Conservation (phyloP, 2,329 filamentous ascomycete species). For the Teratosphaeria pseudoeucalypti region DNA sequence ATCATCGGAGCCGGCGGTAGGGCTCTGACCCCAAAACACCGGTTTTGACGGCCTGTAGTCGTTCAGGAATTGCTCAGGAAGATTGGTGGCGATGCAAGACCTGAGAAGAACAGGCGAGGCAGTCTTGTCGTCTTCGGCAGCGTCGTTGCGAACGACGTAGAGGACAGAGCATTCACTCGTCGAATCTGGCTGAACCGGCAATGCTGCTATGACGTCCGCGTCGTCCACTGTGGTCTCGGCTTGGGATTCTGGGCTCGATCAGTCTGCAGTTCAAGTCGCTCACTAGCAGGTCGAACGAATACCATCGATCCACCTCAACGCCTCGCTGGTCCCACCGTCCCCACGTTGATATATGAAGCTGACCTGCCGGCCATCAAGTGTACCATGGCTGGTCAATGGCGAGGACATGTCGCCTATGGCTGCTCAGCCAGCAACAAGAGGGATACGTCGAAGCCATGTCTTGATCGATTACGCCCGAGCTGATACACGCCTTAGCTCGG, state of each 20-base stretch:
- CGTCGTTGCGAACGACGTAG: slow-evolving; percentile 14
- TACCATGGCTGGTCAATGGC: slow-evolving; percentile 3
- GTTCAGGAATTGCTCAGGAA: slow-evolving; percentile 15
- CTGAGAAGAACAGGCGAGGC: slow-evolving; percentile 12
- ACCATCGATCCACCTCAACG: slow-evolving; percentile 14
- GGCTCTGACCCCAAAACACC: slow-evolving; percentile 12
- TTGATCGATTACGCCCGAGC: background rate
- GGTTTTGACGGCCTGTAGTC: slow-evolving; percentile 11
- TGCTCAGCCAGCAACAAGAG: background rate
- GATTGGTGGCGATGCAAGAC: slow-evolving; percentile 13
- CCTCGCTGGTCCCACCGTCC: slow-evolving; percentile 8
- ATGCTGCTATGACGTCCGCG: slow-evolving; percentile 15
- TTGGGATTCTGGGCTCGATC: background rate
- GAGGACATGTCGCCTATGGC: background rate
- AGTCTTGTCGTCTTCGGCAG: slow-evolving; percentile 7
- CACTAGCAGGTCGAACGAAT: background rate
- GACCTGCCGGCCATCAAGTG: slow-evolving; percentile 17
- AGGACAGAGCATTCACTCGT: slow-evolving; percentile 13
- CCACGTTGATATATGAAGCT: slow-evolving; percentile 16
- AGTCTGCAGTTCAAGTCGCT: background rate
- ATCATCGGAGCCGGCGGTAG: slow-evolving; percentile 2
- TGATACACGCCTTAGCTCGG: background rate
- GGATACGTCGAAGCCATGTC: background rate
- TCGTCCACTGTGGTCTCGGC: background rate
- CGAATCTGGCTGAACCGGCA: slow-evolving; percentile 10